Base-by-base conservation (phyloP, 1,284 basidiomycete genomes). In the Sanghuangporus baumii region DNA sequence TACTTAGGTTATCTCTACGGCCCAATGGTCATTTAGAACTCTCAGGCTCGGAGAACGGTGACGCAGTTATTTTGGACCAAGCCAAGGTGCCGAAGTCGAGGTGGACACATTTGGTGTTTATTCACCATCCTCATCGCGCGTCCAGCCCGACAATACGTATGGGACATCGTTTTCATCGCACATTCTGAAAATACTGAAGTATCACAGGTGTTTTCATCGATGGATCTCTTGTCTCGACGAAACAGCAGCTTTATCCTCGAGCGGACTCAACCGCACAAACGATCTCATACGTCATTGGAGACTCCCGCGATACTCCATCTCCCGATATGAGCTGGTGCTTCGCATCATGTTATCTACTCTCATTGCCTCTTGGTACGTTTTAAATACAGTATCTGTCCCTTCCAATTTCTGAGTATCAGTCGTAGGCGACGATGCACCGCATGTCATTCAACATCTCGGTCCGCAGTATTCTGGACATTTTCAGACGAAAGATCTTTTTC, bases 371-470 rank as follows among this genome's bases (percentile, higher is more conserved):
- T 40, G 78, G 89, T 89, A 69, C 63, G 73, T 68, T 18, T 50
- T 18, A 5, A 11, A 14, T 23, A n/a, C 5, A 6, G 16, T 9
- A 14, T 7, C 14, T 54, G 11, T n/a, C 16, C 12, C 6, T 12
- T 6, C 14, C 52, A 37, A 31, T 31, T 31, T 8, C 36, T 54
- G n/a, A 54, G 46, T 18, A 40, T 57, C 38, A 60, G 5, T 6
- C 55, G 3, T 64, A 87, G 87, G 78, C 9, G 85, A 91, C 60
- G 86, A 88, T 61, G 69, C 90, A 3, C 83, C 84, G 5, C 80
- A 87, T 20, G 79, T 92, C 55, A 79, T 91, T 23, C 87, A 91
- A 68, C 87, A 91, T 68, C 81, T 93, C 11, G 88, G 89, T 1
- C 88, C 89, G 2, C 82, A 87, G 40, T 93, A 93, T 65, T 77